phyloP scores from a whole-genome alignment of 352 stramenopile species.

The Blastocystis sp. region DNA sequence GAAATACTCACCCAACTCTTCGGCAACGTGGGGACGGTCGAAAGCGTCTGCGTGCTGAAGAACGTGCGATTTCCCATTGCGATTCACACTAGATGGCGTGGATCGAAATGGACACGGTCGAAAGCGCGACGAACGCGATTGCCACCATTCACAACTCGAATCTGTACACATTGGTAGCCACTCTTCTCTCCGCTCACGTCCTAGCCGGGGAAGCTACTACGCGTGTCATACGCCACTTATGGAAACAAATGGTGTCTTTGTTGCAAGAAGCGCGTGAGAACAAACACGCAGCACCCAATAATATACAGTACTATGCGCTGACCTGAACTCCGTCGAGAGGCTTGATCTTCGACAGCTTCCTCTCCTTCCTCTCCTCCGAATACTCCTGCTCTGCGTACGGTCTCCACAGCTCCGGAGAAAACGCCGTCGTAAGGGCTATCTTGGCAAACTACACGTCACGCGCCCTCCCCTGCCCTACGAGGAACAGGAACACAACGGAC shows the following conservation, averaged over 20 bases:
- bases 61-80: constrained; percentile 5
- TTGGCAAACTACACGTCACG: constrained; percentile 52
- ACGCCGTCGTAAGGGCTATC: constrained; percentile 16
- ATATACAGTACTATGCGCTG: background rate
- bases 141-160: constrained; percentile 55
- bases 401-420: constrained; percentile 28
- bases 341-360: background rate
- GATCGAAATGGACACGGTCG: constrained; percentile 57
- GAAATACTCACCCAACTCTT: constrained; percentile 28
- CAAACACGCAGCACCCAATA: background rate
- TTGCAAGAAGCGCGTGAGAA: too few species aligned
- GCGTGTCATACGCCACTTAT: constrained; percentile 73
- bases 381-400: constrained; percentile 53
- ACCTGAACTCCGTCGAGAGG: background rate
- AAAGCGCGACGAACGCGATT: constrained; percentile 57
- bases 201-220: constrained; percentile 62
- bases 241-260: constrained; percentile 30
- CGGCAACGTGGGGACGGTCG: constrained; percentile 25
- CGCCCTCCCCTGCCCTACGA: background rate
- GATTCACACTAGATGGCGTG: constrained; percentile 55
- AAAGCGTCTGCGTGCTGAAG: constrained; percentile 64
- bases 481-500: constrained; percentile 57
- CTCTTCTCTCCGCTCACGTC: background rate
- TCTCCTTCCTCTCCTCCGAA: background rate
- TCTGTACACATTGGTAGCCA: constrained; percentile 43